Evolutionary conservation across 495 filamentous ascomycete genomes (phyloP), one percentile per base, ranked within the genome.

Genomic region (Trichoderma gamsii): DNA sequence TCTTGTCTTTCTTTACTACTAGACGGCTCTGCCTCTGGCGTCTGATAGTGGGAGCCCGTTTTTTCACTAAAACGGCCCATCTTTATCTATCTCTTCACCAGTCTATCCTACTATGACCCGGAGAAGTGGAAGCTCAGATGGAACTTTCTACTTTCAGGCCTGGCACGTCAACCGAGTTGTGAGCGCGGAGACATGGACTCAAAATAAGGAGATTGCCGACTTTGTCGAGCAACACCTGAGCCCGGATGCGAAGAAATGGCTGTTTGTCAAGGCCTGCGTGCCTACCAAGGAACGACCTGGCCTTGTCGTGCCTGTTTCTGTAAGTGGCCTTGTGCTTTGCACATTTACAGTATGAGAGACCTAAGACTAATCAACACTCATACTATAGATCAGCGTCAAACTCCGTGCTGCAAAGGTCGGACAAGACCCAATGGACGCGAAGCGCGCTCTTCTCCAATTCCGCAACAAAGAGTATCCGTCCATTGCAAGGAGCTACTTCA

Each of bases 61-160:
- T 61, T 61, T 25, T 23, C 21, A 46, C 21, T 16, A 61, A 27
- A 32, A 61, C 23, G 56, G 23, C 23, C 56, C 56, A 56, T 32
- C 56, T 61, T 15, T 15, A 1, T 13, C 2, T 61, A 27, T 12
- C 16, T 25, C 56, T 61, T 61, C 56, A 13, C 27, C 56, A 29
- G 56, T 61, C 56, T 61, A 12, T 61, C 56, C 27, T 61, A 61
- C 56, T 61, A 61, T 61, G 56, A 61, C 56, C 11, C 4, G 56
- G 25, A 18, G 56, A 61, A 32, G 56, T 15, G 56, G 27, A 13
- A 61, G 25, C 25, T 61, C 56, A 13, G 56, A 61, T 61, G 56
- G 56, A 32, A 61, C 56, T 18, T 61, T 61, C n/a, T 61, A 61
- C 56, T 61, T 61, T 61, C 56, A 61, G 56, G 56, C 56, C 21